Conservation (phyloP, 257 asterid genomes). For the Nyctanthes arbortristis region DNA sequence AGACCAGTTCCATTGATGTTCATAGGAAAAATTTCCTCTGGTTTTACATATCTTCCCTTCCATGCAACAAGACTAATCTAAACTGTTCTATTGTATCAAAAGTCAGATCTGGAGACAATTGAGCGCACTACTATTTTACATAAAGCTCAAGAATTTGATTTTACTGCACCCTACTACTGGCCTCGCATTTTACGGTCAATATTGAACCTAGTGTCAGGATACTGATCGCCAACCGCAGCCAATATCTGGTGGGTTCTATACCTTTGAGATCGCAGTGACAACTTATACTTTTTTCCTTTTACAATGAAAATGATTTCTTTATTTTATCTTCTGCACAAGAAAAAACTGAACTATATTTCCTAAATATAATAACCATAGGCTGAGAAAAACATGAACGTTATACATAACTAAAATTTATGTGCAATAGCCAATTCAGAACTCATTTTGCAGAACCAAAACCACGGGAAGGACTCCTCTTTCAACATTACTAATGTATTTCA, state of each 20-base stretch:
- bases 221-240: neutral
- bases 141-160: neutral
- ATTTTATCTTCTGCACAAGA: neutral
- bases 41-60: neutral
- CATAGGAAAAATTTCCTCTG: too few relatives aligned
- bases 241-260: neutral
- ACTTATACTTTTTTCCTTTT: neutral
- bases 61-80: neutral
- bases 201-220: neutral
- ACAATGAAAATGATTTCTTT: neutral
- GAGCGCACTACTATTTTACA: neutral
- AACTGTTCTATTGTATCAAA: neutral
- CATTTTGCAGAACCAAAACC: neutral
- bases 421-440: neutral
- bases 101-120: neutral
- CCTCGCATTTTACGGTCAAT: slow-evolving; percentile 12
- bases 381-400: too few relatives aligned
- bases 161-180: neutral
- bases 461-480: neutral
- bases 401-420: neutral
- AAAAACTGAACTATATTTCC: neutral
- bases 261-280: neutral
- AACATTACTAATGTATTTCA: neutral
- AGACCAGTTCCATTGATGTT: neutral
- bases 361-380: neutral